phyloP scores from a whole-genome alignment of 2,329 filamentous ascomycete genomes.

The Pyricularia grisea region DNA sequence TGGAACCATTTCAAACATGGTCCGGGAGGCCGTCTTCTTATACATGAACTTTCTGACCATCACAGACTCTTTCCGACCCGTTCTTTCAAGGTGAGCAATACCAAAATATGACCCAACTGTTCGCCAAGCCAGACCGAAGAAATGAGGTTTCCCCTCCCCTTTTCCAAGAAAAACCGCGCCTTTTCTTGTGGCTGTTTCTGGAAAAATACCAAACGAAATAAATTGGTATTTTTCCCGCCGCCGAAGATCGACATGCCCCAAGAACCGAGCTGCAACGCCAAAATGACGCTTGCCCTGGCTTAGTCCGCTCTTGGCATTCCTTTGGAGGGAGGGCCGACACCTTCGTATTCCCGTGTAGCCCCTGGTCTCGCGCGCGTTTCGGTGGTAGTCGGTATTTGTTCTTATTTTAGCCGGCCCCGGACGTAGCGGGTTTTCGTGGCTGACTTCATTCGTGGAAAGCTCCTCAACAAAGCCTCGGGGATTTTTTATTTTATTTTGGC shows the following conservation, averaged over 20 bases:
- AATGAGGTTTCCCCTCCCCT: neutral
- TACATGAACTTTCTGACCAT: neutral
- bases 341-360: neutral
- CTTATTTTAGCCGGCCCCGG: neutral
- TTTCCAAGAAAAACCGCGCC: neutral
- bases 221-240: neutral
- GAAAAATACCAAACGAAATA: neutral
- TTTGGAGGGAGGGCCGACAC: neutral
- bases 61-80: neutral
- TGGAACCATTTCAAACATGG: neutral
- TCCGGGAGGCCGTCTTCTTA: neutral
- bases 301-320: neutral
- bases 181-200: neutral
- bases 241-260: neutral
- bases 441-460: neutral
- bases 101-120: neutral
- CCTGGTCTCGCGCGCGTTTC: neutral
- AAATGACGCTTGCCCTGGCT: neutral
- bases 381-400: neutral
- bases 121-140: neutral
- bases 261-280: neutral
- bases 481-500: neutral
- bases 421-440: neutral
- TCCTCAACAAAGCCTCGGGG: too few species aligned
- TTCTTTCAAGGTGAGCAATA: neutral